These are phyloP conservation scores for Schoenoplectus triqueter DNA, from an alignment of 202 grass and related monocot species.

Conservation along the genomic window DNA sequence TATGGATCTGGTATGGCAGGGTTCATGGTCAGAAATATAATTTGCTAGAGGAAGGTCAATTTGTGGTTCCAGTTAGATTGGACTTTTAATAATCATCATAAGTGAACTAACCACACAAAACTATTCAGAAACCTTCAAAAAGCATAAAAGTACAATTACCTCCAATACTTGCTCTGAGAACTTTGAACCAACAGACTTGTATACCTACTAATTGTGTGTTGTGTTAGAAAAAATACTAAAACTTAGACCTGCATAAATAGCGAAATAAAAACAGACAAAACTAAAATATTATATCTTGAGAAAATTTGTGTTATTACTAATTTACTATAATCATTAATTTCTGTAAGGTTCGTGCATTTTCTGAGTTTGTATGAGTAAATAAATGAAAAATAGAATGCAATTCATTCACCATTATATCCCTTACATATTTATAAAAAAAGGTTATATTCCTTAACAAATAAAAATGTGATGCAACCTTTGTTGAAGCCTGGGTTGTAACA, in stretches of 20 bases:
- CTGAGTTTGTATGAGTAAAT: not conserved
- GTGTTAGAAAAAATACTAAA: not conserved
- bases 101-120: not conserved
- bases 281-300: not conserved
- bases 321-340: not conserved
- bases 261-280: slow-evolving; percentile 18
- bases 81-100: not conserved
- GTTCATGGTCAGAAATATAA: not conserved
- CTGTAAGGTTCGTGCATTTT: not conserved
- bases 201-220: slow-evolving; percentile 51
- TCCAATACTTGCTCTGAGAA: slow-evolving; percentile 75
- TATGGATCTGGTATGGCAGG: not conserved
- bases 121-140: not conserved
- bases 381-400: not conserved
- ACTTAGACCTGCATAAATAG: not conserved
- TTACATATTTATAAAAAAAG: not conserved
- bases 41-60: not conserved
- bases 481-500: slow-evolving; percentile 88
- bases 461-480: slow-evolving; percentile 56
- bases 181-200: slow-evolving; percentile 84
- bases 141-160: slow-evolving; percentile 49
- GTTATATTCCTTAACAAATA: not conserved
- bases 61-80: not conserved
- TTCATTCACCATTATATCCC: not conserved
- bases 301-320: not conserved